These are phyloP conservation scores for Fragaria vesca DNA, from an alignment of 306 rosid genomes.

Conservation along the genomic window DNA sequence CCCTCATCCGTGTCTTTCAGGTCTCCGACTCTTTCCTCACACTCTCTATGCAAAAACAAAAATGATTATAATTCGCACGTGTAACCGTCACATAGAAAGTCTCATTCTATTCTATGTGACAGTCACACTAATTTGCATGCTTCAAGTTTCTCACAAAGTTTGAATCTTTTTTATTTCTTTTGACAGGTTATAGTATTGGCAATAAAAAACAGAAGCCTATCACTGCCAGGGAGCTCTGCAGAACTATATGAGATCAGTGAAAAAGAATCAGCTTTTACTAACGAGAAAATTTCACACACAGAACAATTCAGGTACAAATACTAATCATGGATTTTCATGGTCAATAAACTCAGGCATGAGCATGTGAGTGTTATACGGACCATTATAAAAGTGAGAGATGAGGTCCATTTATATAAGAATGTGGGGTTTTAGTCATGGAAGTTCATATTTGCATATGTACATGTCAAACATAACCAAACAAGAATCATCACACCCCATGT, in stretches of 20 bases:
- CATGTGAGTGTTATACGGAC: not conserved
- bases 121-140: not conserved
- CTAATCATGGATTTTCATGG: constrained; percentile 4
- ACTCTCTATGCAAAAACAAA: not conserved
- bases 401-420: not conserved
- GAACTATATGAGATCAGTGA: constrained; percentile 63
- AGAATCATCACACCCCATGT: constrained; percentile 4
- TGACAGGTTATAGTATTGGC: constrained; percentile 68
- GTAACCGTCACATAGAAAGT: not conserved
- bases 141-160: not conserved
- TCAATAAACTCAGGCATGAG: not conserved
- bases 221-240: constrained; percentile 41
- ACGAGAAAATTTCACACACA: constrained; percentile 59
- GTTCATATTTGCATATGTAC: not conserved
- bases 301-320: constrained; percentile 61
- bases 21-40: constrained; percentile 20
- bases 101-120: not conserved
- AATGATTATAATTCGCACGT: not conserved
- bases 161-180: not conserved
- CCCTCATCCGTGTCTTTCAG: constrained; percentile 54
- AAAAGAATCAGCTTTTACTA: constrained; percentile 31
- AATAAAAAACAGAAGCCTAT: constrained; percentile 52
- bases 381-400: constrained; percentile 3
- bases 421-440: constrained; percentile 3
- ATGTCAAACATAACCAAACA: constrained; percentile 12